Evolutionary conservation across 2,329 filamentous ascomycete genomes (phyloP), one percentile per base, ranked within the genome.

Genomic region (Lachnellula arida): DNA sequence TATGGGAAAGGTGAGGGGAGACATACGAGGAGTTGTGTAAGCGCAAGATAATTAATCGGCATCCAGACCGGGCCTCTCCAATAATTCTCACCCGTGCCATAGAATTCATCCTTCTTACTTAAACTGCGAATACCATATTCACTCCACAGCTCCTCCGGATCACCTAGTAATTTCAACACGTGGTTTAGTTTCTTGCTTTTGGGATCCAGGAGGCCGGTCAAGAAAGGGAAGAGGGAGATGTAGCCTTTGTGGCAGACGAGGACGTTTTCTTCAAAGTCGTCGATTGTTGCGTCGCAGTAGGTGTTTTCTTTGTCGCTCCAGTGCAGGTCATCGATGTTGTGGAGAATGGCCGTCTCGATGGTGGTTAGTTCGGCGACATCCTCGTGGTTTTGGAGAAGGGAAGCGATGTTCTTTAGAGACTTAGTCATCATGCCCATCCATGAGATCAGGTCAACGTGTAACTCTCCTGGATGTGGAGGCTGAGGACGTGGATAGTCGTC

Each of bases 401-500:
- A 76, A 1, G 91, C 90, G 64, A 97, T 89, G 63, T 87, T 89
- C 65, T 85, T 81, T 53, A 99, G 82, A n/a, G 88, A 87, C 62
- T 87, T 85, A 42, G 89, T 87, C 90, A 97, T 96, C 76, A 97
- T 84, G n/a, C 93, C 94, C 74, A 99, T 88, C 94, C 94, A 99
- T 51, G 89, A 89, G 71, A 99, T 88, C 53, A 97, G 79, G 73
- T 99, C 94, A 32, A 95, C 86, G 71, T 99, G 93, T 49, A 99
- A 81, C 81, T 99, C 94, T 67, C 91, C 93, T 0, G 94, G 93
- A 71, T 97, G 92, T 25, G 94, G 94, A 14, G 94, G 92, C 72
- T 96, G 90, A 8, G 94, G 81, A 49, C 94, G 89, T 49, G 94
- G 94, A 70, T 97, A 99, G 74, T 99, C 94, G 67, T 99, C 94